These are phyloP conservation scores for Alternaria longipes DNA, from an alignment of 2,329 filamentous ascomycete genomes.

Conservation along the genomic window DNA sequence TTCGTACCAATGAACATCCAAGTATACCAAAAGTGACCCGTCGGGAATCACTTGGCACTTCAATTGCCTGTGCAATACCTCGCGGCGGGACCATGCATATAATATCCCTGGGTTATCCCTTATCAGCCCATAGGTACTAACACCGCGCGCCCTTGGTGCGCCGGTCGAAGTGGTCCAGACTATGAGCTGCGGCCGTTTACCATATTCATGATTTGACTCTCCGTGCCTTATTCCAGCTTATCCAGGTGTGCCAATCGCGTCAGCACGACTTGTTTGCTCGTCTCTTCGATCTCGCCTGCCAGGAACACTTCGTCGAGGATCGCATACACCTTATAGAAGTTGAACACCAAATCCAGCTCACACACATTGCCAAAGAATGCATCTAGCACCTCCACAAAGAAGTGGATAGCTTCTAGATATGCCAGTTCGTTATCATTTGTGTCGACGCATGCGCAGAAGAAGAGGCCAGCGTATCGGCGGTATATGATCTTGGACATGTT, in stretches of 20 bases:
- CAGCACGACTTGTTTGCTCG: constrained; percentile 96
- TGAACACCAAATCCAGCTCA: constrained; percentile 88
- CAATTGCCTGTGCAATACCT: neutral
- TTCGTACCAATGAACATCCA: neutral
- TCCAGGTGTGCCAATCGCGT: constrained; percentile 94
- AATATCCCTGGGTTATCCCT: neutral
- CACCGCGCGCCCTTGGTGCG: neutral
- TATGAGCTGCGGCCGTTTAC: neutral
- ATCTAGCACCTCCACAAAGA: constrained; percentile 98
- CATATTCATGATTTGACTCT: neutral
- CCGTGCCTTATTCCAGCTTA: constrained; percentile 78
- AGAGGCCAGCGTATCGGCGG: constrained; percentile 94
- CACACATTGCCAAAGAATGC: constrained; percentile 99
- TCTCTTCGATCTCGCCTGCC: constrained; percentile 98
- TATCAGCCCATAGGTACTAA: neutral
- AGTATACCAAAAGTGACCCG: neutral
- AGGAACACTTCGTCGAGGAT: constrained; percentile 98
- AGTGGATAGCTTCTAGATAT: constrained; percentile 96
- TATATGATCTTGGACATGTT: constrained; percentile 94
- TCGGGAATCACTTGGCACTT: neutral
- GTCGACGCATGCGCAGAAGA: constrained; percentile 99
- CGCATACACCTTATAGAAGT: constrained; percentile 88
- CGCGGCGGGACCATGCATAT: neutral
- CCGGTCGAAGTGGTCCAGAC: neutral
- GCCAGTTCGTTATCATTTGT: constrained; percentile 98